Evolutionary conservation across 352 stramenopile species (phyloP), one percentile per base, ranked within the genome.

Genomic region (Globisporangium middletonii): DNA sequence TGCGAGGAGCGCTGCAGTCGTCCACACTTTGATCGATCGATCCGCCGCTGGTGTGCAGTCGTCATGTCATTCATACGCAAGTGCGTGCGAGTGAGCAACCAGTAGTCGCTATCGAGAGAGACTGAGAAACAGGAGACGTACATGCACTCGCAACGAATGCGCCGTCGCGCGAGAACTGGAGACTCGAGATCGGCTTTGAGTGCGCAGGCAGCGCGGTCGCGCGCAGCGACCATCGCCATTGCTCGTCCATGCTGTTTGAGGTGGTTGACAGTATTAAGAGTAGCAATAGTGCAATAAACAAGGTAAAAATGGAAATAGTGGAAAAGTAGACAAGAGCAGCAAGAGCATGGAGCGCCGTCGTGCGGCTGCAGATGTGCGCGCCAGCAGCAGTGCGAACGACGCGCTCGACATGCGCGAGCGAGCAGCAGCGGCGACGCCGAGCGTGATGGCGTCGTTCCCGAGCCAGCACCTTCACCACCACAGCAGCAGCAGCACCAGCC

Each of bases 21-120:
- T 53, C 86, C 86, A 95, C n/a, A 95, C 72, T 60, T 89, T 88
- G 53, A 95, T 56, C 8, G 72, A 84, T 37, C 68, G 75, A 53
- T 95, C 86, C 41, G 86, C 84, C 19, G 83, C 84, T 93, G 27
- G 13, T 6, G 13, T 41, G 27, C 38, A 47, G 12, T 33, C 16
- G 53, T 3, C 38, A 0, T 60, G 44, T 52, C 37, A 53, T 38
- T 41, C 23, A 52, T 30, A 53, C 65, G 42, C 8, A 45, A n/a
- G 9, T 15, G 35, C 26, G 12, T 37, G 18, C 18, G 41, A 23
- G 23, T 15, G 6, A 35, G 43, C 23, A 11, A n/a, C 18, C 6
- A 50, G 15, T 7, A 8, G 23, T 15, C 13, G 11, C 7, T 1
- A 13, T 26, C n/a, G 43, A 47, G 43, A 27, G 43, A 48, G 43